Evolutionary conservation across 2,329 filamentous ascomycete species (phyloP).

Genomic region (Atkinsonella hypoxylon): DNA sequence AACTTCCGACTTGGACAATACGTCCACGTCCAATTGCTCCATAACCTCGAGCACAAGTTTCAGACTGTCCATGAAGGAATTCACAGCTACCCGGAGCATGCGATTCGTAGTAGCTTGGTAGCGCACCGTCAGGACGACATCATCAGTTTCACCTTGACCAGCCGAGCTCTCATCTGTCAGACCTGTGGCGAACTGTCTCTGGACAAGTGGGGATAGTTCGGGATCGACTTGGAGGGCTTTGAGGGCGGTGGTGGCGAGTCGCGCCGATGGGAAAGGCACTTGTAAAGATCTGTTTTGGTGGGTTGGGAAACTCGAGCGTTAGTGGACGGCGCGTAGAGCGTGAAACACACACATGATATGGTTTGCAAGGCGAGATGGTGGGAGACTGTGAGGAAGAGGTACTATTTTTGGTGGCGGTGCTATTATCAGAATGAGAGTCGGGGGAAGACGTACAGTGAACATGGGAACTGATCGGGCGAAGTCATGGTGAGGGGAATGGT

Average conservation of each 20-base stretch:
- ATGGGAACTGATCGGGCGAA: constrained; percentile 4
- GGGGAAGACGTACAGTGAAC: constrained; percentile 18
- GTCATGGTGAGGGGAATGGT: constrained; percentile 5
- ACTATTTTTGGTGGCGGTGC: neutral
- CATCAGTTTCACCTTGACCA: constrained; percentile 10
- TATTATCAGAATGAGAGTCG: constrained; percentile 15
- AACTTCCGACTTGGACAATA: constrained; percentile 35
- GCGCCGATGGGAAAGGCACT: constrained; percentile 69
- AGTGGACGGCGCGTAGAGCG: too few relatives aligned
- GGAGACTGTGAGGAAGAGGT: neutral
- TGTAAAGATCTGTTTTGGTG: constrained; percentile 47
- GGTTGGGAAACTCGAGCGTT: too few relatives aligned
- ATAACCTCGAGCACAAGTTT: constrained; percentile 78
- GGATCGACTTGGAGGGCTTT: constrained; percentile 71
- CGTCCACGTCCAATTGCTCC: constrained; percentile 79
- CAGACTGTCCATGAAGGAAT: constrained; percentile 89
- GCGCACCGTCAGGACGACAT: constrained; percentile 51
- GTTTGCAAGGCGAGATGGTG: too few relatives aligned
- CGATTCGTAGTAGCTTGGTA: constrained; percentile 88
- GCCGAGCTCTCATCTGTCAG: constrained; percentile 10
- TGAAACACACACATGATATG: too few relatives aligned
- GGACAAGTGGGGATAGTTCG: constrained; percentile 78
- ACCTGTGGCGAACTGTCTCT: constrained; percentile 52
- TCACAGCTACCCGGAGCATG: constrained; percentile 92
- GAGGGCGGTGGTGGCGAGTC: constrained; percentile 66